Base-by-base conservation (phyloP, 306 rosid genomes). In the Malus sieversii region DNA sequence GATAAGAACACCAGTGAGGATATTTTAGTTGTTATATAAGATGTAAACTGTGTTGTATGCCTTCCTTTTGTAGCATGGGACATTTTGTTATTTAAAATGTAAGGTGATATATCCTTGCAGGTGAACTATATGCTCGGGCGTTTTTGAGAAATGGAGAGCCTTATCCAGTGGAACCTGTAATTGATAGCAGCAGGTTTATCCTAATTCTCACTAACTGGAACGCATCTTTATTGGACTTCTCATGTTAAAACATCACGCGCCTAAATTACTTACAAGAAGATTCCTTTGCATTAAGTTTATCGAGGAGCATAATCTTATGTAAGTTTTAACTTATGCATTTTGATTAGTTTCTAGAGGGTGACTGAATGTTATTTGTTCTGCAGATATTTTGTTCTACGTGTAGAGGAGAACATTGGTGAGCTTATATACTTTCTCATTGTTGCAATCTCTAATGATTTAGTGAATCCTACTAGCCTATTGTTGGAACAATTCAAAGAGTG, bases 171-270 rank as follows among this genome's bases (percentile, higher is more conserved):
- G 97, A 95, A 83, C 60, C 99, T 78, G 99, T 95, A 63, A 95
- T 95, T 84, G 99, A 95, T 85, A 95, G 99, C 90, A 95, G 99
- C 93, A 95, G 99, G 99, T 90, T 70, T 72, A 75, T 88, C 82
- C 60, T 51, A 25, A 81, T 69, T 77, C 30, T 33, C 23, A 45
- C 22, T 77, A 40, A 57, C 60, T 10, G 3, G 66, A 66, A 59
- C 23, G 13, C 8, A 58, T 30, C 72, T 66, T 42, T 38, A 38
- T 66, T 40, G 46, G 52, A 58, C 52, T 7, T 8, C 32, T 35
- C 44, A 71, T 63, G 48, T 71, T 48, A 48, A 46, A 15, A 52
- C 73, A 29, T 23, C 78, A 55, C 23, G 13, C 44, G 20, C 38
- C 60, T 59, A 38, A 14, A 33, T 6, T 60, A 67, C 51, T 57